Evolutionary conservation across 306 rosid genomes (phyloP).

Genomic region (Abrus precatorius): DNA sequence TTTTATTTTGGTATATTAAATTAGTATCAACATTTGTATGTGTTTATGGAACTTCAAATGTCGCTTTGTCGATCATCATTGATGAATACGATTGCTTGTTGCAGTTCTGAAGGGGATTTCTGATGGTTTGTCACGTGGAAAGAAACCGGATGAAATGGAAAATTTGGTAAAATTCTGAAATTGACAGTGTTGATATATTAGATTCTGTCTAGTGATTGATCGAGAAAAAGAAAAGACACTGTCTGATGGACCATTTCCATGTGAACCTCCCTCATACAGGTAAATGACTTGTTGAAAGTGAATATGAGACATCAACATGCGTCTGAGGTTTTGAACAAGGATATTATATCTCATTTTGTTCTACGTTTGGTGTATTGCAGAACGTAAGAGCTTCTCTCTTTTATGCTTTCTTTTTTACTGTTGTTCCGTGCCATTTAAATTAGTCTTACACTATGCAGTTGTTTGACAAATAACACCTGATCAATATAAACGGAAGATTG

Average conservation of each 20-base stretch:
- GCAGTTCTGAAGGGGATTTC: slow-evolving; percentile 93
- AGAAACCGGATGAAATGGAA: slow-evolving; percentile 85
- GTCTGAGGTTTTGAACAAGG: slow-evolving; percentile 77
- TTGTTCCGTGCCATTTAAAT: not conserved
- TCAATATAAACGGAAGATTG: slow-evolving; percentile 35
- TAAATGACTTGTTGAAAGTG: slow-evolving; percentile 61
- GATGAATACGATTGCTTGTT: slow-evolving; percentile 44
- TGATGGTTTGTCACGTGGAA: slow-evolving; percentile 90
- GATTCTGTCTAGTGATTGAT: not conserved
- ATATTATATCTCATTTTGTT: slow-evolving; percentile 92
- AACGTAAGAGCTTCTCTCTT: slow-evolving; percentile 61
- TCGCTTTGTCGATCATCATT: slow-evolving; percentile 5
- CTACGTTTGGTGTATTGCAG: slow-evolving; percentile 92
- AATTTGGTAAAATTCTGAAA: slow-evolving; percentile 60
- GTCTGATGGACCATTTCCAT: slow-evolving; percentile 4
- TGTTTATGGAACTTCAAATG: slow-evolving; percentile 11
- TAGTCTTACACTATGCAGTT: not conserved
- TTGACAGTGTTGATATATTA: not conserved
- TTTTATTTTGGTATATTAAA: not conserved
- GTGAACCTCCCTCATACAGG: slow-evolving; percentile 58
- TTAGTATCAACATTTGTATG: not conserved
- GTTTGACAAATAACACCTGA: slow-evolving; percentile 1
- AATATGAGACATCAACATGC: slow-evolving; percentile 77
- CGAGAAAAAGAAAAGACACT: not conserved
- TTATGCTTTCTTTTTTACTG: not conserved